Conservation (phyloP, 768 basidiomycete species). For the Chlorophyllum brunneum region DNA sequence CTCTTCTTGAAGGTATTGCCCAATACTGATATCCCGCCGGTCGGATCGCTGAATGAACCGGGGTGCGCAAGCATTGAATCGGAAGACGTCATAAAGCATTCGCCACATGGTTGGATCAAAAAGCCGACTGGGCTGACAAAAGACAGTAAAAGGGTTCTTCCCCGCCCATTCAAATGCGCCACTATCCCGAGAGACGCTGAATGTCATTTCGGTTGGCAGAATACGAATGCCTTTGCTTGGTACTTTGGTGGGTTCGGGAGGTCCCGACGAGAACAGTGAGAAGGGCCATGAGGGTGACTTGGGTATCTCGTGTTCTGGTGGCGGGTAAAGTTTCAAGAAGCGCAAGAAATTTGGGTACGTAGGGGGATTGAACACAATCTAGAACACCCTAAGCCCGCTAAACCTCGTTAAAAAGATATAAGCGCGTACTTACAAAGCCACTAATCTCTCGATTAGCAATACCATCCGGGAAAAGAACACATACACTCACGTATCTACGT, state of each 20-base stretch:
- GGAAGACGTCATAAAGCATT: constrained; percentile 64
- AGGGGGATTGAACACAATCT: constrained; percentile 75
- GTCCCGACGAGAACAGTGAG: constrained; percentile 12
- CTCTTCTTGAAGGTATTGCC: constrained; percentile 58
- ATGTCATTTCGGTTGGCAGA: constrained; percentile 70
- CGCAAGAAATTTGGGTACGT: constrained; percentile 79
- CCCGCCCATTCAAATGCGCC: constrained; percentile 80
- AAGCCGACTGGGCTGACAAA: constrained; percentile 61
- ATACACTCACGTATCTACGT: constrained; percentile 65
- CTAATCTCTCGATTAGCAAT: constrained; percentile 24
- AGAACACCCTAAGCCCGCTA: neutral
- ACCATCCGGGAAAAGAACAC: neutral
- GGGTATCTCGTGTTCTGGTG: neutral
- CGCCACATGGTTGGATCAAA: constrained; percentile 68
- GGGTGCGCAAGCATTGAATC: constrained; percentile 70
- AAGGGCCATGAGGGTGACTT: constrained; percentile 5
- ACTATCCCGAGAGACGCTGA: constrained; percentile 67
- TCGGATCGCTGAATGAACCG: constrained; percentile 34
- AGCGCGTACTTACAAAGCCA: constrained; percentile 53
- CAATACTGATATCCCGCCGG: constrained; percentile 46
- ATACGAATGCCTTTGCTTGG: constrained; percentile 37
- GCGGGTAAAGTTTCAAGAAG: constrained; percentile 47
- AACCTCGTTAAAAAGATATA: neutral
- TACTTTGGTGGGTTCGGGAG: constrained; percentile 1
- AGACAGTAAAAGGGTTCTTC: constrained; percentile 54